These are phyloP conservation scores for Trypanosoma cruzi DNA, from an alignment of 208 protist species.

Conservation along the genomic window DNA sequence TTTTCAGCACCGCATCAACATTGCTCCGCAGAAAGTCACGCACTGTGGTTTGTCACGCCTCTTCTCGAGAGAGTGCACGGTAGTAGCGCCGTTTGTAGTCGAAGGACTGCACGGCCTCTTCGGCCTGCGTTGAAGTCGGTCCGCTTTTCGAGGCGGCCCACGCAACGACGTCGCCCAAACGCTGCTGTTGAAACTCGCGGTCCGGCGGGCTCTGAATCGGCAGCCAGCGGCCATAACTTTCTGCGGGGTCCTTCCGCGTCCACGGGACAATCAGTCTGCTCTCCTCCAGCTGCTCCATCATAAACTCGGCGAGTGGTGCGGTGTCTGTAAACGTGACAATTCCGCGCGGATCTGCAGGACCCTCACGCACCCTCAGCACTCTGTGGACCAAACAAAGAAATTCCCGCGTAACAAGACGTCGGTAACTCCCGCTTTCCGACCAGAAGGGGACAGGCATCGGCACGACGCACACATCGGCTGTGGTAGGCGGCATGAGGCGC, in stretches of 20 bases:
- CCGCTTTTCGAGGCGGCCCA: constrained; percentile 60
- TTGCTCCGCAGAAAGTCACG: not conserved
- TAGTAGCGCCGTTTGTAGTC: constrained; percentile 54
- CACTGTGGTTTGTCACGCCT: not conserved
- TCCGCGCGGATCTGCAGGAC: constrained; percentile 57
- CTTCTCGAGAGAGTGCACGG: constrained; percentile 20
- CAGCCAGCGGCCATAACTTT: constrained; percentile 33
- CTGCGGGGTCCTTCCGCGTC: constrained; percentile 67
- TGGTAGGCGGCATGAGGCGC: constrained; percentile 41
- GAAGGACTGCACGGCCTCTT: constrained; percentile 26
- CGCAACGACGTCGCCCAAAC: constrained; percentile 33
- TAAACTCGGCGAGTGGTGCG: constrained; percentile 75
- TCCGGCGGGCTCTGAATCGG: constrained; percentile 9
- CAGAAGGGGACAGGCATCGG: constrained; percentile 81
- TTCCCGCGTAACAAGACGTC: constrained; percentile 67
- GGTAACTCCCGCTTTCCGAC: constrained; percentile 60
- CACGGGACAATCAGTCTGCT: constrained; percentile 78
- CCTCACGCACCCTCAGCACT: constrained; percentile 32
- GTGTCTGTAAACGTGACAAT: constrained; percentile 81
- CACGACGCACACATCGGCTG: constrained; percentile 61
- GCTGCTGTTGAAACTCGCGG: constrained; percentile 53
- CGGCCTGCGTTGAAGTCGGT: constrained; percentile 38
- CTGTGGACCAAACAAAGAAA: constrained; percentile 67
- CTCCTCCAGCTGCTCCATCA: constrained; percentile 84
- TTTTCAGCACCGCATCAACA: not conserved